Evolutionary conservation across 441 rosid genomes (phyloP), one percentile per base, ranked within the genome.

Genomic region (Adansonia grandidieri): DNA sequence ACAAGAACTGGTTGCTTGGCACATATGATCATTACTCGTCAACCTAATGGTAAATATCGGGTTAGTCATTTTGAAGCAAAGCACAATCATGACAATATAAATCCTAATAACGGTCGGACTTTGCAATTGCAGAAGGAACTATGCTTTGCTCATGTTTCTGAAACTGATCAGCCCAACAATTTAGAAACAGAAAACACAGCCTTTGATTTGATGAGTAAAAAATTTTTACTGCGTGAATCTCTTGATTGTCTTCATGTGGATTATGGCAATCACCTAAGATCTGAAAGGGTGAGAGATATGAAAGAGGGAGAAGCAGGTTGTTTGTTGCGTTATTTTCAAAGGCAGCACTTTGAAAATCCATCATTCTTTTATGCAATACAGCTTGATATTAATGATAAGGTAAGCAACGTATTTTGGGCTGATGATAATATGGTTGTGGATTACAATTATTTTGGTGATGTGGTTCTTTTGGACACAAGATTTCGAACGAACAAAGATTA

Each of bases 1-100:
- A 82, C 83, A 63, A 74, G 85, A 74, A 82, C 81, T 3, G 85
- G 83, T 73, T 82, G 85, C 77, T 68, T 79, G 80, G 85, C 85
- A 44, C 83, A 82, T 62, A 82, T 79, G 82, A 82, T 79, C 66
- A 58, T 82, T 48, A 82, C 80, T 73, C 82, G 82, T 17, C 79
- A 76, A 66, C 74, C 78, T 60, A 77, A 82, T 79, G 82, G 85
- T 56, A 82, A 65, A 76, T 82, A 79, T 22, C 61, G 68, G 76
- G 73, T 82, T 15, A 82, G 80, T 42, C 82, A 82, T 82, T 82
- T 82, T 82, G 82, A 76, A 79, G 82, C 78, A 66, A 61, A 65
- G 47, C 85, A 82, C 73, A 82, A 82, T 79, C 85, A 82, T 79
- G 82, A 82, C 62, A 76, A 71, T 20, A 66, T 76, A 79, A 62